Base-by-base conservation (phyloP, 768 basidiomycete genomes). In the Lanmaoa rubissima region DNA sequence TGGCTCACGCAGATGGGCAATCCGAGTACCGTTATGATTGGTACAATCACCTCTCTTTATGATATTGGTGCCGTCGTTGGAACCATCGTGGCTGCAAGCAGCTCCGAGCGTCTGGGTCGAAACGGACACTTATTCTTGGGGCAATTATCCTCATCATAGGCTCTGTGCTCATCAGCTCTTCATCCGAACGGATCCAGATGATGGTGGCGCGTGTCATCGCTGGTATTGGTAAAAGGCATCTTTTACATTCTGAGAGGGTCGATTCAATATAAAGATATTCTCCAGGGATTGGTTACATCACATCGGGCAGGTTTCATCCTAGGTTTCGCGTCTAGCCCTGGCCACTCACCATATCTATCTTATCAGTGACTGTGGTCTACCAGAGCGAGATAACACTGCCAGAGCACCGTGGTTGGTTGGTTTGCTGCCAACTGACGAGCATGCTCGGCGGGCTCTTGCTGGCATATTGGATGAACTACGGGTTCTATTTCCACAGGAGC, bases 31-130 rank as follows among this genome's bases (percentile, higher is more conserved):
- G 59, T 61, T 1, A 56, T 61, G 61, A 57, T 61, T 19, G 60
- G 61, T 16, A 61, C 61, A 4, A 56, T 61, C 17, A 61, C 60
- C 1, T 61, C 60, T n/a, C 46, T 61, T 14, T 61, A 61, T 28
- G 59, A 61, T 36, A 61, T 61, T 24, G 60, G 60, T 45, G 60
- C 60, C 36, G n/a, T 24, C 10, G 14, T 61, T 13, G 60, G 60
- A 12, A 53, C 60, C n/a, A 55, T 61, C 24, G 38, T 34, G 26
- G 60, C 59, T n/a, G 60, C 60, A 26, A 53, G 41, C 48, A 61
- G 35, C 10, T 52, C 60, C 4, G 60, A 61, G 32, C 54, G 51
- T 34, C 44, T 61, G 32, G 54, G 60, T 21, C 53, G 59, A 43
- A 56, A n/a, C 36, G 36, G 24, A 61, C 60, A 4, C 59, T 61